Evolutionary conservation across 208 protist species (phyloP).

Genomic region (Tritrichomonas musculus): DNA sequence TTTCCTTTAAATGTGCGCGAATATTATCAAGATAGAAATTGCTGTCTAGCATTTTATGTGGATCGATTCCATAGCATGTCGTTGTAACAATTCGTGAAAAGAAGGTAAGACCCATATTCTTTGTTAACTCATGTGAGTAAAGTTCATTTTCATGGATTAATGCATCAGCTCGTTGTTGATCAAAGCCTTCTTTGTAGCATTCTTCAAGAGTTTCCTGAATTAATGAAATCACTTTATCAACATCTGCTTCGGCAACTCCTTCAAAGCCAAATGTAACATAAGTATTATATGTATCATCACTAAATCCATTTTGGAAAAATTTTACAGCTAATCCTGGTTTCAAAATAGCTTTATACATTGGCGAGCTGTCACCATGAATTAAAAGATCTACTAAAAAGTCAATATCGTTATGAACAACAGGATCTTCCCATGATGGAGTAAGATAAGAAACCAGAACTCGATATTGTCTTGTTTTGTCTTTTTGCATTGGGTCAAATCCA

Average conservation of each 20-base stretch:
- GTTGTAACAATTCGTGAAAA: not conserved
- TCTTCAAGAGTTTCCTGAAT: not conserved
- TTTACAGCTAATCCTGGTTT: not conserved
- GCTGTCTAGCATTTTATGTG: not conserved
- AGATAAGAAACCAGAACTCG: not conserved
- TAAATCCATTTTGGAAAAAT: not conserved
- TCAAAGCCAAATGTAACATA: not conserved
- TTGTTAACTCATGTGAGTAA: not conserved
- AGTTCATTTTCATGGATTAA: conserved; percentile 30
- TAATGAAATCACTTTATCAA: not conserved
- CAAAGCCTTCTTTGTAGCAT: not conserved
- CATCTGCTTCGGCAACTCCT: not conserved
- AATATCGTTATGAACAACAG: not conserved
- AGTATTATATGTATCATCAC: not conserved
- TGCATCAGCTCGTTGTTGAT: conserved; percentile 1
- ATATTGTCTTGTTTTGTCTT: not conserved
- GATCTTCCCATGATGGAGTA: not conserved
- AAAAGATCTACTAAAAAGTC: not conserved
- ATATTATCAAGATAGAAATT: not conserved
- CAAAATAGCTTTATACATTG: not conserved
- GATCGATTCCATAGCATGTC: not conserved
- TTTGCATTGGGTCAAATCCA: not conserved
- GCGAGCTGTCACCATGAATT: not conserved
- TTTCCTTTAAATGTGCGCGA: not conserved
- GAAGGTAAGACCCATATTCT: not conserved